phyloP scores from a whole-genome alignment of 805 yeast genomes.

The Metschnikowia borealis region DNA sequence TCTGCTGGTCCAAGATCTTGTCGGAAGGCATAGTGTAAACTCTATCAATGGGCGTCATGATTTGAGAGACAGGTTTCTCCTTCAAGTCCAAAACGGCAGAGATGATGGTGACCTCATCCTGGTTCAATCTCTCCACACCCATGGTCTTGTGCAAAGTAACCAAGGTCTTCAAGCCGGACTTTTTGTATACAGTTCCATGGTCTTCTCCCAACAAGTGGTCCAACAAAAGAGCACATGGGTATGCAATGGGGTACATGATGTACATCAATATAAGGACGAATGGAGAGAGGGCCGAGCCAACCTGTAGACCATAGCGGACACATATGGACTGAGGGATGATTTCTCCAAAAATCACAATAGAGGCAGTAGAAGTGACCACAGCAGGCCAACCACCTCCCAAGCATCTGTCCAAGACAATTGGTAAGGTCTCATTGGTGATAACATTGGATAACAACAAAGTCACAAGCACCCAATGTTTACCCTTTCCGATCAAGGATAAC shows the following conservation, averaged over 20 bases:
- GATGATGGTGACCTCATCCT: slow-evolving; percentile 94
- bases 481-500: slow-evolving; percentile 64
- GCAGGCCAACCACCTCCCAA: slow-evolving; percentile 98
- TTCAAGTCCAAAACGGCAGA: slow-evolving; percentile 90
- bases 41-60: slow-evolving; percentile 92
- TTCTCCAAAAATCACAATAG: slow-evolving; percentile 93
- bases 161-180: slow-evolving; percentile 86
- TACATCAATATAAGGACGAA: slow-evolving; percentile 85
- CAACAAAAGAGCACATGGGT: slow-evolving; percentile 78
- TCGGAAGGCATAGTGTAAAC: slow-evolving; percentile 88
- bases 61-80: slow-evolving; percentile 78
- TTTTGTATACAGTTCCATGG: slow-evolving; percentile 92
- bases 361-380: slow-evolving; percentile 85
- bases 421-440: slow-evolving; percentile 90
- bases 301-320: slow-evolving; percentile 87
- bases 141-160: slow-evolving; percentile 90
- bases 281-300: slow-evolving; percentile 88
- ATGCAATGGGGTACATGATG: slow-evolving; percentile 84
- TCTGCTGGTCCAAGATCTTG: slow-evolving; percentile 71
- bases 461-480: slow-evolving; percentile 95
- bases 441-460: slow-evolving; percentile 83
- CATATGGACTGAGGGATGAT: slow-evolving; percentile 92
- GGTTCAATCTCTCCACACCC: slow-evolving; percentile 91
- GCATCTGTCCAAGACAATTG: slow-evolving; percentile 87
- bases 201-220: slow-evolving; percentile 88